These are phyloP conservation scores for Isatis tinctoria DNA, from an alignment of 345 rosid genomes.

Conservation along the genomic window DNA sequence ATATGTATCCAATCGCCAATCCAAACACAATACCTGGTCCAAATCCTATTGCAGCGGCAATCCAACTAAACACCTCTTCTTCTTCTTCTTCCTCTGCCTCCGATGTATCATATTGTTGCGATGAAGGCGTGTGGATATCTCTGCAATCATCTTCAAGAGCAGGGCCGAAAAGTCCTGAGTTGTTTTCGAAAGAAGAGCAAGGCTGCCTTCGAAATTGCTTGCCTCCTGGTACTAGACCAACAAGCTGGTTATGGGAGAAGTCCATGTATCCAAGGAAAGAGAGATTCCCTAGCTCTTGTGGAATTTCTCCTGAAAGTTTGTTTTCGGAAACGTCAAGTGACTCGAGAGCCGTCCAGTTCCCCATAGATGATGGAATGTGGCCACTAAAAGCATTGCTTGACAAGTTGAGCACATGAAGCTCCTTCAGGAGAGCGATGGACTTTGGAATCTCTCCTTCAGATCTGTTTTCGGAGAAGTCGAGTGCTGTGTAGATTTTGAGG, in stretches of 20 bases:
- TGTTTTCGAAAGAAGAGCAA: background rate
- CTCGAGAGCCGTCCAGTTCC: background rate
- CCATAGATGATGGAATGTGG: background rate
- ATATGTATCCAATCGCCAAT: background rate
- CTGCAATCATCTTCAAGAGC: background rate
- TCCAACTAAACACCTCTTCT: background rate
- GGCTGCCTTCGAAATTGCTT: background rate
- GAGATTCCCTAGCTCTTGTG: background rate
- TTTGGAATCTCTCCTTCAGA: background rate
- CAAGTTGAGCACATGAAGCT: background rate
- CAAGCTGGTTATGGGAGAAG: background rate
- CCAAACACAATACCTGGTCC: background rate
- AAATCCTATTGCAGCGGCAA: background rate
- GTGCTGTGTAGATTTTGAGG: background rate
- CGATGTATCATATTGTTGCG: background rate
- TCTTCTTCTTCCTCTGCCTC: background rate
- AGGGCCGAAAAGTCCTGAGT: background rate
- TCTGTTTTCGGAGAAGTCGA: background rate
- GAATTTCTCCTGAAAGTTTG: background rate
- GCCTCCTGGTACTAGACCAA: background rate
- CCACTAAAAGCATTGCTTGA: background rate
- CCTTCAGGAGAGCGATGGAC: background rate
- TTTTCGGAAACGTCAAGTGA: background rate
- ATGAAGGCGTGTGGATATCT: background rate
- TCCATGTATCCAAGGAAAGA: background rate